Evolutionary conservation across 1,139 yeast genomes (phyloP), one percentile per base, ranked within the genome.

Genomic region (Lodderomyces elongisporus): DNA sequence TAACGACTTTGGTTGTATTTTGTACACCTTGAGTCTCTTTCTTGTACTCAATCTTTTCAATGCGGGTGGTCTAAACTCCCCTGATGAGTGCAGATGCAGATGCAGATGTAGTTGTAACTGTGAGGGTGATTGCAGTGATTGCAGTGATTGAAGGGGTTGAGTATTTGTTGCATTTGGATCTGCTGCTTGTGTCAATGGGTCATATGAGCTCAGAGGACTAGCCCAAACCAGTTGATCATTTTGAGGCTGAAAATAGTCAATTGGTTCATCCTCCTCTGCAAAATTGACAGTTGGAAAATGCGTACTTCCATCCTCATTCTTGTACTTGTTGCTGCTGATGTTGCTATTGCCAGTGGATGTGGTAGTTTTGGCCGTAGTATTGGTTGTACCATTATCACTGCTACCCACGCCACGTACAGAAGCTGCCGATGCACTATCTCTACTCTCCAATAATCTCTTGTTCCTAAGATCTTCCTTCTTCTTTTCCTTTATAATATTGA

Each of bases 1-100:
- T 21, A 79, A 67, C 1, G 89, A 73, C 7, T 66, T 61, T 0
- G 93, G 89, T 27, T 66, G 66, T 29, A 85, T 72, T 36, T 63
- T 64, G 35, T 52, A 39, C 15, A 39, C 36, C 32, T 44, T 47
- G 9, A 33, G 24, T 16, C 38, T 35, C 25, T 34, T 42, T 20
- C 29, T 30, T 18, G 24, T 25, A 26, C 32, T 32, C 7, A 32
- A 17, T 31, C 31, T 28, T 25, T 30, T 32, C 16, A 15, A 21
- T 15, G 33, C 30, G 25, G 30, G 36, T 25, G 34, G 30, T 14
- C 24, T 28, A 31, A 25, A 25, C 24, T 31, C 18, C 8, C 22
- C 21, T 14, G 18, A 6, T 30, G 4, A 10, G 13, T 22, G 32
- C 9, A 27, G 29, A 10, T 2, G 30, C 9, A n/a, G n/a, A n/a